Evolutionary conservation across 768 basidiomycete species (phyloP).

Genomic region (Lentinula raphanica): DNA sequence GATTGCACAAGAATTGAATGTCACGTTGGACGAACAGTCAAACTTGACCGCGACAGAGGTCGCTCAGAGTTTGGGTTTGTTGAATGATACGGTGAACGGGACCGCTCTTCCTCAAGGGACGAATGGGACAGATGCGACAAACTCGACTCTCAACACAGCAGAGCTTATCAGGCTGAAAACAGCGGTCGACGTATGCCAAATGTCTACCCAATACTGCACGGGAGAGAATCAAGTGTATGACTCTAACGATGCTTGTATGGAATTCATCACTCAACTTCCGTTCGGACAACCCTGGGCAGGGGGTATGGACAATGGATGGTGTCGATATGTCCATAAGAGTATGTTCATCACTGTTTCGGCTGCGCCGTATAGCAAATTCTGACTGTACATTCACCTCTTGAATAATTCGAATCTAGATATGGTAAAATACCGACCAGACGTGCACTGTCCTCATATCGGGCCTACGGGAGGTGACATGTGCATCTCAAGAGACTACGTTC

Average conservation of each 20-base stretch:
- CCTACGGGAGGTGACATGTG: conserved; percentile 10
- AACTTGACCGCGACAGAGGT: neutral
- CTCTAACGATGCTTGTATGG: conserved; percentile 4
- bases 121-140: too few species aligned
- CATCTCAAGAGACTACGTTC: neutral
- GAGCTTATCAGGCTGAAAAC: conserved; percentile 1
- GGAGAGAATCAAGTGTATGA: conserved; percentile 5
- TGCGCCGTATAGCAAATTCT: too few species aligned
- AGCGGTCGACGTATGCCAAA: conserved; percentile 5
- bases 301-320: conserved; percentile 5
- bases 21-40: neutral
- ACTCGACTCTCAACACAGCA: neutral
- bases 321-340: conserved; percentile 2
- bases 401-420: neutral
- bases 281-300: conserved; percentile 9
- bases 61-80: too few species aligned
- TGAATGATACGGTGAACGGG: too few species aligned
- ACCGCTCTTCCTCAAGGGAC: too few species aligned
- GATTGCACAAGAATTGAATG: neutral
- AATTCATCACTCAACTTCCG: neutral
- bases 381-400: too few species aligned
- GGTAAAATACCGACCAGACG: conserved; percentile 6
- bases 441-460: conserved; percentile 10
- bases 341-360: too few species aligned
- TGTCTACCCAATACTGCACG: conserved; percentile 5